These are phyloP conservation scores for Podila clonocystis DNA, from an alignment of 192 early-diverging fungal genomes.

Conservation along the genomic window DNA sequence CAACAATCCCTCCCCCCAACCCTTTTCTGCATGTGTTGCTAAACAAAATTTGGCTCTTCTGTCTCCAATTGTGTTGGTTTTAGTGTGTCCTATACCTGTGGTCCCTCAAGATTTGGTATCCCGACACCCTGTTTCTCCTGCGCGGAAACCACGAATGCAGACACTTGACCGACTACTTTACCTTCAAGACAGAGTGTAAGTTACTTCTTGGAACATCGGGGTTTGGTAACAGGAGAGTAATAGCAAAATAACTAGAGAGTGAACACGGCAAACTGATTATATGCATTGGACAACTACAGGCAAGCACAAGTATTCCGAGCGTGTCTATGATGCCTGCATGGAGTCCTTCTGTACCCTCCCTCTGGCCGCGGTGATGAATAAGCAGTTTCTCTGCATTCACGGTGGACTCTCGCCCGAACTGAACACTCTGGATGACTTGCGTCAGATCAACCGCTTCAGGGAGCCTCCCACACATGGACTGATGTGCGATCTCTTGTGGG, in stretches of 20 bases:
- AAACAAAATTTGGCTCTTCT: too few relatives aligned
- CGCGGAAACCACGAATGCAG: conserved; percentile 98
- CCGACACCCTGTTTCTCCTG: conserved; percentile 84
- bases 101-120: conserved; percentile 93
- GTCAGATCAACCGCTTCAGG: conserved; percentile 90
- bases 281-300: conserved; percentile 53
- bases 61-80: neutral
- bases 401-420: conserved; percentile 95
- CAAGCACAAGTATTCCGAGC: conserved; percentile 93
- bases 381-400: conserved; percentile 96
- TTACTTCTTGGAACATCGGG: neutral
- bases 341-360: conserved; percentile 93
- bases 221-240: neutral
- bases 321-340: conserved; percentile 90
- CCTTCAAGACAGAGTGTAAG: conserved; percentile 97
- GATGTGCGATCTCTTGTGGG: conserved; percentile 96
- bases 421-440: conserved; percentile 90
- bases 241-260: too few relatives aligned
- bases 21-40: neutral
- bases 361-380: conserved; percentile 94
- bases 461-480: conserved; percentile 94
- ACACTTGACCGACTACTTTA: conserved; percentile 98
- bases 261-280: neutral
- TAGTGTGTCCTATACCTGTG: conserved; percentile 93
- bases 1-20: neutral